Percentiles rank a stretch among this genome's conserved stretches.
Evolutionary conservation across 2,329 filamentous ascomycete genomes (phyloP).

Genomic region (Phialocephala sp.): DNA sequence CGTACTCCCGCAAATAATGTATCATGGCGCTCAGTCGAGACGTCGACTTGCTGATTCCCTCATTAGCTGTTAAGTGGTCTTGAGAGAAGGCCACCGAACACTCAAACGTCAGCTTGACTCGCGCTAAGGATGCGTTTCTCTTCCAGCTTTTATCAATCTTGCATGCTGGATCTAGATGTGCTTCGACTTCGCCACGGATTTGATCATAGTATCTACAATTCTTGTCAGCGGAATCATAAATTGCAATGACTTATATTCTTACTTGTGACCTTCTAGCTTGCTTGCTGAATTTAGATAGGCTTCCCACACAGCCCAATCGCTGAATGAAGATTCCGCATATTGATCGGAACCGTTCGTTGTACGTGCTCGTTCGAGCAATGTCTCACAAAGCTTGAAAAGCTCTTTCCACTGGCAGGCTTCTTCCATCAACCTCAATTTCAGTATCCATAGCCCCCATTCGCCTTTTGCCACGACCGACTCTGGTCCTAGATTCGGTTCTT

Average conservation of each 20-base stretch:
- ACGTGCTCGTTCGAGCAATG: constrained; percentile 39
- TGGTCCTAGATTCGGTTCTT: constrained; percentile 41
- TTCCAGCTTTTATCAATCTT: constrained; percentile 43
- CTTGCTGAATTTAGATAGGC: constrained; percentile 39
- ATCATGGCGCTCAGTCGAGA: constrained; percentile 29
- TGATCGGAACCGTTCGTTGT: constrained; percentile 38
- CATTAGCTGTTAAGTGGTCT: neutral
- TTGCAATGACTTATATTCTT: constrained; percentile 19
- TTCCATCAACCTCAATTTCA: constrained; percentile 38
- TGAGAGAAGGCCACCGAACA: neutral
- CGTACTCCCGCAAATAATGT: constrained; percentile 40
- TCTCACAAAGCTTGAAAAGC: constrained; percentile 36
- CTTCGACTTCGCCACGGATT: constrained; percentile 38
- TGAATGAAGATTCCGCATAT: constrained; percentile 38
- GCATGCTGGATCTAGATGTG: constrained; percentile 39
- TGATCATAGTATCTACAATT: constrained; percentile 26
- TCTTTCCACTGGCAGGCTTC: constrained; percentile 38
- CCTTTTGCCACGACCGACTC: constrained; percentile 43
- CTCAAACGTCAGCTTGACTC: constrained; percentile 36
- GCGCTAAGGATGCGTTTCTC: constrained; percentile 43
- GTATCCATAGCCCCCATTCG: constrained; percentile 43
- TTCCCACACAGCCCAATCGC: constrained; percentile 44
- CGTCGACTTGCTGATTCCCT: neutral
- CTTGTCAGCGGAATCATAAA: constrained; percentile 9
- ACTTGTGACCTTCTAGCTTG: constrained; percentile 34